These are phyloP conservation scores for Apophysomyces elegans DNA, from an alignment of 371 early-diverging fungal species.

Conservation along the genomic window DNA sequence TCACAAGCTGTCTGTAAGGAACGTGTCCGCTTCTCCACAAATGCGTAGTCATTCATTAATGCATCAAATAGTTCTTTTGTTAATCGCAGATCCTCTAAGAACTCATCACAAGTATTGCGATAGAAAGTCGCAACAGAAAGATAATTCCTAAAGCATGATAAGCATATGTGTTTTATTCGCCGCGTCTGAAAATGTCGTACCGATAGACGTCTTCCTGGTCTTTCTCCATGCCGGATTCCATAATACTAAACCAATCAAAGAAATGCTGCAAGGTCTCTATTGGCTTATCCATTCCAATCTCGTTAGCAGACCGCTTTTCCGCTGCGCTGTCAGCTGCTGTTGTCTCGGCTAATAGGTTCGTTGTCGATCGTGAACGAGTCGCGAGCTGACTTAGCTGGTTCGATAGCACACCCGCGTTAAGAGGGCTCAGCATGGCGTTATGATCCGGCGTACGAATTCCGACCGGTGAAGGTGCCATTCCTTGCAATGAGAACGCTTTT, in stretches of 20 bases:
- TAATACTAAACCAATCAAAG: slow-evolving; percentile 85
- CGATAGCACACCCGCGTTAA: slow-evolving; percentile 35
- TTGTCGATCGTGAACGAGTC: slow-evolving; percentile 49
- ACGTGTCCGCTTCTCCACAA: slow-evolving; percentile 75
- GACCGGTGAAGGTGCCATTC: slow-evolving; percentile 22
- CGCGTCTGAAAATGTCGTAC: slow-evolving; percentile 25
- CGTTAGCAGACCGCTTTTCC: slow-evolving; percentile 34
- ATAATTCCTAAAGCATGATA: slow-evolving; percentile 46
- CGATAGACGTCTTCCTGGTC: slow-evolving; percentile 86
- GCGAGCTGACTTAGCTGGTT: slow-evolving; percentile 28
- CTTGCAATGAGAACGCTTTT: slow-evolving; percentile 31
- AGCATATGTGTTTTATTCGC: neutral
- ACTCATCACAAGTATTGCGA: slow-evolving; percentile 56
- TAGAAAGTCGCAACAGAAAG: slow-evolving; percentile 53
- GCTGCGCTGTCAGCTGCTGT: slow-evolving; percentile 36
- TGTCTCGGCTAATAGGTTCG: slow-evolving; percentile 42
- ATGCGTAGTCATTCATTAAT: slow-evolving; percentile 69
- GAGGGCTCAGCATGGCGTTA: slow-evolving; percentile 19
- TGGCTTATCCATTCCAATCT: slow-evolving; percentile 50
- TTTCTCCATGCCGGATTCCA: slow-evolving; percentile 81
- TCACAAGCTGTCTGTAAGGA: slow-evolving; percentile 82
- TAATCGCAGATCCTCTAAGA: slow-evolving; percentile 60
- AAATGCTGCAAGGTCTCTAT: slow-evolving; percentile 89
- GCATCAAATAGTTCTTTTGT: slow-evolving; percentile 58
- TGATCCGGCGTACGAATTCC: slow-evolving; percentile 44